Evolutionary conservation across 306 rosid species (phyloP).

Genomic region (Lathyrus sativus): DNA sequence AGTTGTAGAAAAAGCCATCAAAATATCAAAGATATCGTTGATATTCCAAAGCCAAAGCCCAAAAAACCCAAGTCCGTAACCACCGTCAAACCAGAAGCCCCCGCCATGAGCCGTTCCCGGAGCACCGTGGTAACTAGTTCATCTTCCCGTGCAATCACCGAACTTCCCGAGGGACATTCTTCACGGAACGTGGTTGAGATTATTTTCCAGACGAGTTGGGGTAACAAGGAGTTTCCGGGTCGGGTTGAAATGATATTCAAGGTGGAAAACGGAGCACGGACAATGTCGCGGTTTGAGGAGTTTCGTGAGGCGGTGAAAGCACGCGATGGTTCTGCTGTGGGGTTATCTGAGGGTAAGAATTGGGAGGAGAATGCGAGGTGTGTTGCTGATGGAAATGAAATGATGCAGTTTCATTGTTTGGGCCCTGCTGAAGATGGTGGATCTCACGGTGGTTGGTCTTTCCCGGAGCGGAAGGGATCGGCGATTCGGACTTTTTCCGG

Average conservation of each 20-base stretch:
- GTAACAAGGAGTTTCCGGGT: constrained; percentile 68
- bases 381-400: constrained; percentile 91
- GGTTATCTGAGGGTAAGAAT: constrained; percentile 23
- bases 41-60: constrained; percentile 39
- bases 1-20: constrained; percentile 66
- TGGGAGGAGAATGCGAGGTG: constrained; percentile 85
- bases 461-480: constrained; percentile 57
- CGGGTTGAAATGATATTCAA: constrained; percentile 76
- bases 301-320: constrained; percentile 68
- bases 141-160: constrained; percentile 45
- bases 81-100: constrained; percentile 36
- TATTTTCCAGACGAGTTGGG: constrained; percentile 89
- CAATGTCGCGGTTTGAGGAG: constrained; percentile 83
- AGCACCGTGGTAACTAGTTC: constrained; percentile 5
- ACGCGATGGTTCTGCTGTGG: constrained; percentile 44
- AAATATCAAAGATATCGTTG: constrained; percentile 66
- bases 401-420: constrained; percentile 85
- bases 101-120: constrained; percentile 37
- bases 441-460: constrained; percentile 51
- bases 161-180: constrained; percentile 79
- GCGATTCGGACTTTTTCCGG: constrained; percentile 77
- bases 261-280: constrained; percentile 62
- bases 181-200: constrained; percentile 88
- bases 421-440: constrained; percentile 54
- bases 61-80: constrained; percentile 35